Percentiles rank a stretch among this genome's conserved stretches.
Conservation (phyloP, 768 basidiomycete genomes). For the Lyophyllum shimeji region DNA sequence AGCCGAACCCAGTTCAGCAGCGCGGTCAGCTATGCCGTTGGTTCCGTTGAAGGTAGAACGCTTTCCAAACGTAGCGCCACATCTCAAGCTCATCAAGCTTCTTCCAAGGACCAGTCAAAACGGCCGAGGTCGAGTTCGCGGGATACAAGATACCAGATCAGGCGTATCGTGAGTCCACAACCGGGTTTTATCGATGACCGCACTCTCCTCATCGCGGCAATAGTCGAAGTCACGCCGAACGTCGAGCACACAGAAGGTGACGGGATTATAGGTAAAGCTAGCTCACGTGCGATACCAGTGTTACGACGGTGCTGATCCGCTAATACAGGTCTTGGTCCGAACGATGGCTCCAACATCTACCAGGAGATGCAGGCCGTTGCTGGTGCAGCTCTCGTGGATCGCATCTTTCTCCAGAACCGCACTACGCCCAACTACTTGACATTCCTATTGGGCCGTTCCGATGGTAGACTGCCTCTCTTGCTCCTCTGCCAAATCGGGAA, state of each 20-base stretch:
- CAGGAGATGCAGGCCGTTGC: conserved; percentile 27
- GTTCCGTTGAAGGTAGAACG: conserved; percentile 45
- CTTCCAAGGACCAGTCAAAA: conserved; percentile 42
- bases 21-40: conserved; percentile 53
- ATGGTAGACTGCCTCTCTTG: conserved; percentile 24
- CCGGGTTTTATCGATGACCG: background rate
- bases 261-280: conserved; percentile 25
- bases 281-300: background rate
- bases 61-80: background rate
- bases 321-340: conserved; percentile 63
- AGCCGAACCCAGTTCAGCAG: conserved; percentile 36
- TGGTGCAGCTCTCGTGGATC: conserved; percentile 59
- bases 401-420: conserved; percentile 60
- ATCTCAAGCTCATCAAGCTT: background rate
- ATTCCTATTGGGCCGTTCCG: conserved; percentile 59
- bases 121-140: conserved; percentile 42
- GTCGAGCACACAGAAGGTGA: conserved; percentile 27
- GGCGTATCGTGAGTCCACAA: conserved; percentile 42
- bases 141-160: conserved; percentile 45
- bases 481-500: background rate
- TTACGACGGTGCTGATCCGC: conserved; percentile 12
- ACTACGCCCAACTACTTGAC: conserved; percentile 62
- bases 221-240: conserved; percentile 42
- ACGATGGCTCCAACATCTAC: conserved; percentile 50
- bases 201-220: background rate